Evolutionary conservation across 2,329 filamentous ascomycete genomes (phyloP).

Genomic region (Trichoderma lentiforme): DNA sequence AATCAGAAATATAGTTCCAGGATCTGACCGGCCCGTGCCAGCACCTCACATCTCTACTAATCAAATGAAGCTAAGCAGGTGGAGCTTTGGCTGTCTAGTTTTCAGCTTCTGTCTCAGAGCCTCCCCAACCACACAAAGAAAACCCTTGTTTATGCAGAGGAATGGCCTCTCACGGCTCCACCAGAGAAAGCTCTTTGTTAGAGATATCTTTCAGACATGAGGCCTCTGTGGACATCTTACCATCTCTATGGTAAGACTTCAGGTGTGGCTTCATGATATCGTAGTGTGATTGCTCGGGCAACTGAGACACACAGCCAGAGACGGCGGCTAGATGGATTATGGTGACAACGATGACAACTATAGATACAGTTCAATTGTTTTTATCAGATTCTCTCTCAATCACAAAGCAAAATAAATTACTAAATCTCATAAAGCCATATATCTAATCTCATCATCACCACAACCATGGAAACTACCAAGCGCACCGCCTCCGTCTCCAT

Average conservation of each 20-base stretch:
- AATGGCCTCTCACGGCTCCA: background rate
- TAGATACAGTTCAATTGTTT: background rate
- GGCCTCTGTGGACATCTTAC: background rate
- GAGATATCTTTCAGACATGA: background rate
- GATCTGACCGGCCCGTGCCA: background rate
- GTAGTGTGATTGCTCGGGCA: background rate
- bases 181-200: background rate
- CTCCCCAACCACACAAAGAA: background rate
- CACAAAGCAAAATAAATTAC: background rate
- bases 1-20: background rate
- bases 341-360: background rate
- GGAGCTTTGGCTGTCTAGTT: background rate
- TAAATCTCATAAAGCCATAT: background rate
- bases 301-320: background rate
- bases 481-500: slow-evolving; percentile 18
- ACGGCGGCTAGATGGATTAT: background rate
- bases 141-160: background rate
- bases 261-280: background rate
- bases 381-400: background rate
- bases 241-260: background rate
- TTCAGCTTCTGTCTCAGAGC: background rate
- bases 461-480: background rate
- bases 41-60: background rate
- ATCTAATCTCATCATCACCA: background rate
- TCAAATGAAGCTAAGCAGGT: background rate